Evolutionary conservation across 148 eudicot species (phyloP).

Genomic region (Rhododendron williamsianum): DNA sequence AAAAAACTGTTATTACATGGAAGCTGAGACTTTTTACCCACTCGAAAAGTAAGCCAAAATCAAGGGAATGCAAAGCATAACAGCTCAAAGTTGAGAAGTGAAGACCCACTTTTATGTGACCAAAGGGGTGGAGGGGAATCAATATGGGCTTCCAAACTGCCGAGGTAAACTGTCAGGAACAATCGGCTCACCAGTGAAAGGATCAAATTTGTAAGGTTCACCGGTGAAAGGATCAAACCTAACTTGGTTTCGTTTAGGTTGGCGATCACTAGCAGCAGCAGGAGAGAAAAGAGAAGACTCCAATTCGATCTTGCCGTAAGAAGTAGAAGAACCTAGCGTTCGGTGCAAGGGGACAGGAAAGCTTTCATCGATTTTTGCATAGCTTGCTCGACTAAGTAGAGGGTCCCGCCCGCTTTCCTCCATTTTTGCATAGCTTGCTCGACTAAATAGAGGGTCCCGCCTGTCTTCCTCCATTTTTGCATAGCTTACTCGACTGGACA

Average conservation of each 20-base stretch:
- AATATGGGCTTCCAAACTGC: conserved; percentile 23
- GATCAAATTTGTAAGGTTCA: conserved; percentile 74
- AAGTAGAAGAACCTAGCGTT: conserved; percentile 17
- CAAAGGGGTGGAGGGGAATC: conserved; percentile 1
- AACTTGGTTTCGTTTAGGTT: conserved; percentile 36
- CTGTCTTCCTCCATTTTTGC: background rate
- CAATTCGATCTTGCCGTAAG: conserved; percentile 17
- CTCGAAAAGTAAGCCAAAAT: background rate
- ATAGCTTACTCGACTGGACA: background rate
- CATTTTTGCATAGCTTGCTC: background rate
- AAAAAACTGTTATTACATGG: background rate
- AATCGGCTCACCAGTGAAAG: conserved; percentile 82
- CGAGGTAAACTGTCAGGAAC: conserved; percentile 30
- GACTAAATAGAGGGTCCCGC: background rate
- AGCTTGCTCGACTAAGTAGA: background rate
- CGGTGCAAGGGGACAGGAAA: conserved; percentile 13
- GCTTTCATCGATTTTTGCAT: background rate
- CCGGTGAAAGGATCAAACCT: conserved; percentile 77
- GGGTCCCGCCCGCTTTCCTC: background rate
- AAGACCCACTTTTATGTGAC: background rate
- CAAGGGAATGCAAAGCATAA: background rate
- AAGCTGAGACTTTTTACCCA: background rate
- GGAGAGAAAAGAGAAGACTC: conserved; percentile 16
- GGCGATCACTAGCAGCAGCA: conserved; percentile 21
- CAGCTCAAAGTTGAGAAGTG: background rate